phyloP scores from a whole-genome alignment of 495 filamentous ascomycete genomes.

The Copromyces sp. region DNA sequence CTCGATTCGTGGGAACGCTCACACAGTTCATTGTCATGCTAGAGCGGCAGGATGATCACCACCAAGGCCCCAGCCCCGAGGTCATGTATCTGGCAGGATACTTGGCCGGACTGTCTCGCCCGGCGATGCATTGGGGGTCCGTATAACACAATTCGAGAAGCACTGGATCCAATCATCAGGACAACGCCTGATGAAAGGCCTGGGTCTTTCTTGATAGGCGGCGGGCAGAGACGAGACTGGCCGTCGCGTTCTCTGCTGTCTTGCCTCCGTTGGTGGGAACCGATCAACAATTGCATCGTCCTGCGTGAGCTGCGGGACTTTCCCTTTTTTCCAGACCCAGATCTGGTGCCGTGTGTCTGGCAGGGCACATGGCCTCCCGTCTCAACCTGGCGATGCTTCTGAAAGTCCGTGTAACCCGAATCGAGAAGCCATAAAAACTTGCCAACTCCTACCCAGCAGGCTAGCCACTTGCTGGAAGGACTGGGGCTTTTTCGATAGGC shows the following conservation, averaged over 20 bases:
- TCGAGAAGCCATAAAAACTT: conserved; percentile 8
- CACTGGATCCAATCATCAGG: neutral
- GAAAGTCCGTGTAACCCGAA: neutral
- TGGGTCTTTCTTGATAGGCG: neutral
- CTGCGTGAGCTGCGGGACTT: neutral
- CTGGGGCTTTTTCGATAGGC: conserved; percentile 4
- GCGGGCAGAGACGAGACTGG: neutral
- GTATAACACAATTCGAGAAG: neutral
- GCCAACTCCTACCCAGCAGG: conserved; percentile 4
- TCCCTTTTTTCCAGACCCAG: neutral
- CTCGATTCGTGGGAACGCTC: neutral
- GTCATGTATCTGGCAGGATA: neutral
- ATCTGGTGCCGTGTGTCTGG: neutral
- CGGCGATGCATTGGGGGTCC: neutral
- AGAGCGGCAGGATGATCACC: neutral
- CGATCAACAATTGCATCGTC: neutral
- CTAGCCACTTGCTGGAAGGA: conserved; percentile 3
- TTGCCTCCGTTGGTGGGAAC: conserved; percentile 2
- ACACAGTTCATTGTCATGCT: neutral
- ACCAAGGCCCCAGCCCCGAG: neutral
- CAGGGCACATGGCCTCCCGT: neutral
- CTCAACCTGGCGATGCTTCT: neutral
- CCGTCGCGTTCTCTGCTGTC: neutral
- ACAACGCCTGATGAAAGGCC: neutral
- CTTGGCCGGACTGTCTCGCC: neutral